phyloP scores from a whole-genome alignment of 2,329 filamentous ascomycete species.

The Scedosporium apiospermum region DNA sequence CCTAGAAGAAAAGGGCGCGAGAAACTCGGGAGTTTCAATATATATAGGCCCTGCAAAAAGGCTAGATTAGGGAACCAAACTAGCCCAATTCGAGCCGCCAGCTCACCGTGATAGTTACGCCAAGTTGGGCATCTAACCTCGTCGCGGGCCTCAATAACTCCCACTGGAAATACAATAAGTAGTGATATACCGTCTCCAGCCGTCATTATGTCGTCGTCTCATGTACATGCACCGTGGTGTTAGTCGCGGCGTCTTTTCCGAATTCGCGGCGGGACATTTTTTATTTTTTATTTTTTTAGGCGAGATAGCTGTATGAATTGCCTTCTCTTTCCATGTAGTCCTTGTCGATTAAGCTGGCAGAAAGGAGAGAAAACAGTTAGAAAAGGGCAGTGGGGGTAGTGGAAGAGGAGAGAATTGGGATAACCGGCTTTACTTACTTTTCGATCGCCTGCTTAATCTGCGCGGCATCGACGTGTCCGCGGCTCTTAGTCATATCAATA shows the following conservation, averaged over 20 bases:
- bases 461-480: slow-evolving; percentile 73
- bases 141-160: neutral
- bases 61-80: neutral
- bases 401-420: neutral
- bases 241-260: neutral
- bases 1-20: no score
- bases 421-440: slow-evolving; percentile 48
- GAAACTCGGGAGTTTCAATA: neutral
- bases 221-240: neutral
- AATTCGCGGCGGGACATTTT: neutral
- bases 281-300: slow-evolving; percentile 36
- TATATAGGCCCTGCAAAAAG: neutral
- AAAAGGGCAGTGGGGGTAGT: neutral
- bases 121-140: neutral
- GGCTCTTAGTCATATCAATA: slow-evolving; percentile 77
- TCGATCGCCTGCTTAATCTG: slow-evolving; percentile 98
- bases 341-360: slow-evolving; percentile 76
- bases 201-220: neutral
- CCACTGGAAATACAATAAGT: neutral
- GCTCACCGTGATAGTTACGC: no score
- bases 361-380: neutral
- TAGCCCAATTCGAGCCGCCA: no score
- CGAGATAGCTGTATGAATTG: slow-evolving; percentile 60
- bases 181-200: neutral
- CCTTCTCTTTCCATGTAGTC: slow-evolving; percentile 82